Percentiles rank a stretch among this genome's conserved stretches.
These are phyloP conservation scores for Elymus sibiricus DNA, from an alignment of 176 grass and related monocot genomes.

Conservation along the genomic window DNA sequence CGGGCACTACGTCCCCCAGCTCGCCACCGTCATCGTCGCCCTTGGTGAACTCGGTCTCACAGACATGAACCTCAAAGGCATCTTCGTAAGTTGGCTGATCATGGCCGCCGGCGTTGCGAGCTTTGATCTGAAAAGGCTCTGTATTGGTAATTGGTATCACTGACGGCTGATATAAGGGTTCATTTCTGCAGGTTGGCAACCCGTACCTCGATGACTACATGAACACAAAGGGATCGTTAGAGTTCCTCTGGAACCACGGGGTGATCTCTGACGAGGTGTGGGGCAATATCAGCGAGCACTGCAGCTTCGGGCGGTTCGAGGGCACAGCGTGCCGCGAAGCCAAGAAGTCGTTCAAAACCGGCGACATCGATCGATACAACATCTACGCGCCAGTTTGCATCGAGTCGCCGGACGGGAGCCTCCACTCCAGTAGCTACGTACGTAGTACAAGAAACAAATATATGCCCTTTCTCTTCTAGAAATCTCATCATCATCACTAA, in stretches of 20 bases:
- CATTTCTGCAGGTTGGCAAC: constrained; percentile 36
- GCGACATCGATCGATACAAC: constrained; percentile 11
- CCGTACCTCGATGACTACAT: constrained; percentile 12
- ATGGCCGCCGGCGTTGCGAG: too few relatives aligned
- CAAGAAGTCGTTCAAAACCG: neutral
- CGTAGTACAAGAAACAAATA: neutral
- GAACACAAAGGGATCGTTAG: neutral
- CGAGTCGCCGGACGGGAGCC: neutral
- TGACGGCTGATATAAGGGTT: too few relatives aligned
- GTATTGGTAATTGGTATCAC: neutral
- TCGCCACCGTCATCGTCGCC: constrained; percentile 22
- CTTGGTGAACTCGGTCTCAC: neutral
- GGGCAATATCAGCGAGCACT: constrained; percentile 17
- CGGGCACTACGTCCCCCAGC: constrained; percentile 52
- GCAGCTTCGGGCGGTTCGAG: constrained; percentile 21
- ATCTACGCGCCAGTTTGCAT: constrained; percentile 49
- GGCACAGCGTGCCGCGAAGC: neutral
- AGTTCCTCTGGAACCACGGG: constrained; percentile 53
- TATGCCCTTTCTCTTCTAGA: neutral
- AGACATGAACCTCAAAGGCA: constrained; percentile 29
- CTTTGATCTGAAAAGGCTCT: neutral
- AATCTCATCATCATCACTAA: neutral
- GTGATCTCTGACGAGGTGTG: constrained; percentile 48
- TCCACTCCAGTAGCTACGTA: constrained; percentile 33
- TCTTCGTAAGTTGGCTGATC: constrained; percentile 22